These are phyloP conservation scores for Sugiyamaella castrensis DNA, from an alignment of 1,139 yeast genomes.

Conservation along the genomic window DNA sequence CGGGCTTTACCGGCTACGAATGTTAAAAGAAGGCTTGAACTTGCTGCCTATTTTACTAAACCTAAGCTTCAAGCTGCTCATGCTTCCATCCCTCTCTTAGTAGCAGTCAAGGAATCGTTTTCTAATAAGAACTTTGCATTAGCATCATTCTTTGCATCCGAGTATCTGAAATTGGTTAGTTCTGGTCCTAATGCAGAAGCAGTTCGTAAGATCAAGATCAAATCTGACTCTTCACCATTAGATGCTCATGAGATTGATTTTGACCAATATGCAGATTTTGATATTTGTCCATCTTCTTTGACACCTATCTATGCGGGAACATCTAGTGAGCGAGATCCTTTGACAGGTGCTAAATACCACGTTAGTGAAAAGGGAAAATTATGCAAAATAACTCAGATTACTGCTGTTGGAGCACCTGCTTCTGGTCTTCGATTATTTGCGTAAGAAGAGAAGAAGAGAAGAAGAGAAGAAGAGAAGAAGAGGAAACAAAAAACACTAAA, in stretches of 20 bases:
- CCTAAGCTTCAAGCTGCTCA: constrained; percentile 81
- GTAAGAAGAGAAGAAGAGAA: neutral
- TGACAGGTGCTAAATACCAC: constrained; percentile 88
- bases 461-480: too few species aligned
- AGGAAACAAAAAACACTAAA: too few species aligned
- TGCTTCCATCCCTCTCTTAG: constrained; percentile 82
- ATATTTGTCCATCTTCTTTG: constrained; percentile 79
- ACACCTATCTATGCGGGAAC: constrained; percentile 86
- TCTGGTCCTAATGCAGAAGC: constrained; percentile 66
- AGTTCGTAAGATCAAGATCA: constrained; percentile 75
- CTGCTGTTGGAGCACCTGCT: constrained; percentile 91
- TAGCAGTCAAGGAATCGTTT: constrained; percentile 91
- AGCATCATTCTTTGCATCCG: constrained; percentile 87
- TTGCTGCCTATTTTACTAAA: constrained; percentile 93
- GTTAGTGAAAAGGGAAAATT: constrained; percentile 71
- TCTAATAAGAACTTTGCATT: constrained; percentile 82
- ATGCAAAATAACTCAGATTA: constrained; percentile 72
- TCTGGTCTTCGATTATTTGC: constrained; percentile 64
- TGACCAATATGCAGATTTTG: constrained; percentile 89
- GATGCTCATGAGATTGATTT: constrained; percentile 90
- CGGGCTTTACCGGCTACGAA: constrained; percentile 75
- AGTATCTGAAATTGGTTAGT: constrained; percentile 64
- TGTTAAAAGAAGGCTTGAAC: constrained; percentile 83
- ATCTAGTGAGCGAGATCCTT: constrained; percentile 69
- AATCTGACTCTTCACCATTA: constrained; percentile 73